Evolutionary conservation across 441 rosid genomes (phyloP).

Genomic region (Euphorbia celastroides): DNA sequence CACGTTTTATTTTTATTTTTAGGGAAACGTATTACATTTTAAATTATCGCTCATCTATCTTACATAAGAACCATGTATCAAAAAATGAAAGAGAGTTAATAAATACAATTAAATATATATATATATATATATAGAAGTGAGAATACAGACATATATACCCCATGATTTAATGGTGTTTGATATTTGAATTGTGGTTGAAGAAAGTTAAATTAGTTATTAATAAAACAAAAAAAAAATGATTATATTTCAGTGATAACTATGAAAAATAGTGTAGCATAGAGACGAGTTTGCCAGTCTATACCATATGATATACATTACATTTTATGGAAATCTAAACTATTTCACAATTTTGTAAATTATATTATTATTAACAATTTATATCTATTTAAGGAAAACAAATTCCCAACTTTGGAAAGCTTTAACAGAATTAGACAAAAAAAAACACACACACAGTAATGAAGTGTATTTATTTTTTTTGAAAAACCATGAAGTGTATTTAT

Average conservation of each 20-base stretch:
- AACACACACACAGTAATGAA: too few relatives aligned
- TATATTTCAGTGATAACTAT: background rate
- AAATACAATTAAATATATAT: too few relatives aligned
- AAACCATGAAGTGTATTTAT: too few relatives aligned
- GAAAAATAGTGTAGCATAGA: background rate
- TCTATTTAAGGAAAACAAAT: background rate
- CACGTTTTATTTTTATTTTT: too few relatives aligned
- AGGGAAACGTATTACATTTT: too few relatives aligned
- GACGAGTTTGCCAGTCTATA: background rate
- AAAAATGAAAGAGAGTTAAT: too few relatives aligned
- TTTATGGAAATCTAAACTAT: background rate
- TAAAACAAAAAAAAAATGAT: background rate
- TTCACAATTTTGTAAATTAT: background rate
- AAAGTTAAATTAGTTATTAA: background rate
- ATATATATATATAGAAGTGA: background rate
- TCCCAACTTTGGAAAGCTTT: too few relatives aligned
- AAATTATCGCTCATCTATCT: too few relatives aligned
- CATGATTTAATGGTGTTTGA: background rate
- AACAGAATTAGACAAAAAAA: too few relatives aligned
- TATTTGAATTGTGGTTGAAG: constrained; percentile 4
- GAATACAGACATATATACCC: background rate
- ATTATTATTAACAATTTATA: background rate
- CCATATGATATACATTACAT: background rate
- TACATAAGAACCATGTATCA: too few relatives aligned
- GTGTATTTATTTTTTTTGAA: too few relatives aligned